phyloP scores from a whole-genome alignment of 345 rosid genomes.

The Turritis glabra region DNA sequence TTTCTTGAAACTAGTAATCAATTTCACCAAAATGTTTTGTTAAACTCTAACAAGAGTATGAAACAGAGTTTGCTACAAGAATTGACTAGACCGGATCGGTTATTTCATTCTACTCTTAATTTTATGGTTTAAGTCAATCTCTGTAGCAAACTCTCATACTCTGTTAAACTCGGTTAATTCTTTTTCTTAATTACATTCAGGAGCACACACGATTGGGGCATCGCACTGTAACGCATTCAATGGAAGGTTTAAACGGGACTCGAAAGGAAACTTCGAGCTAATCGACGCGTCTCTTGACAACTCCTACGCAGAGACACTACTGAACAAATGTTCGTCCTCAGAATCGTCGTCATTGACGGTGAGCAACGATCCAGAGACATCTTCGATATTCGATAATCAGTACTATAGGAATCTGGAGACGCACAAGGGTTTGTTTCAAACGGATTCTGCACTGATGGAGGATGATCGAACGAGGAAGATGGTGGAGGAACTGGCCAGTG shows the following conservation, averaged over 20 bases:
- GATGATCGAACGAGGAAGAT: conserved; percentile 51
- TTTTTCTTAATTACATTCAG: conserved; percentile 23
- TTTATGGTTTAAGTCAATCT: too few species aligned
- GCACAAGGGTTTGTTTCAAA: conserved; percentile 65
- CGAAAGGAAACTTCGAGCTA: conserved; percentile 47
- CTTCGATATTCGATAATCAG: conserved; percentile 59
- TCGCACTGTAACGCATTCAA: conserved; percentile 71
- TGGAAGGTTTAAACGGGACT: conserved; percentile 48
- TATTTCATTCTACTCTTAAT: too few species aligned
- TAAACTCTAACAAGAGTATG: not conserved
- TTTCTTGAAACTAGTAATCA: not conserved
- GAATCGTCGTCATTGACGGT: conserved; percentile 52
- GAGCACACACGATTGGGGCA: conserved; percentile 74
- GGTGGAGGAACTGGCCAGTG: conserved; percentile 54
- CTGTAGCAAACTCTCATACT: not conserved
- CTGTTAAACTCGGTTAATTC: not conserved
- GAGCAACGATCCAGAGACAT: conserved; percentile 58
- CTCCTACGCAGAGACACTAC: conserved; percentile 50
- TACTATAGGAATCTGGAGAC: conserved; percentile 54
- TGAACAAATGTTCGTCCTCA: conserved; percentile 50
- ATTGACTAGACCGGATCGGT: too few species aligned
- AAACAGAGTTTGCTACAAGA: not conserved
- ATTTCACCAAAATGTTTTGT: not conserved
- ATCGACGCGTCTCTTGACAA: conserved; percentile 56
- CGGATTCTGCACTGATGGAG: conserved; percentile 57